Evolutionary conservation across 495 filamentous ascomycete genomes (phyloP), one percentile per base, ranked within the genome.

Genomic region (Cercophora sp.): DNA sequence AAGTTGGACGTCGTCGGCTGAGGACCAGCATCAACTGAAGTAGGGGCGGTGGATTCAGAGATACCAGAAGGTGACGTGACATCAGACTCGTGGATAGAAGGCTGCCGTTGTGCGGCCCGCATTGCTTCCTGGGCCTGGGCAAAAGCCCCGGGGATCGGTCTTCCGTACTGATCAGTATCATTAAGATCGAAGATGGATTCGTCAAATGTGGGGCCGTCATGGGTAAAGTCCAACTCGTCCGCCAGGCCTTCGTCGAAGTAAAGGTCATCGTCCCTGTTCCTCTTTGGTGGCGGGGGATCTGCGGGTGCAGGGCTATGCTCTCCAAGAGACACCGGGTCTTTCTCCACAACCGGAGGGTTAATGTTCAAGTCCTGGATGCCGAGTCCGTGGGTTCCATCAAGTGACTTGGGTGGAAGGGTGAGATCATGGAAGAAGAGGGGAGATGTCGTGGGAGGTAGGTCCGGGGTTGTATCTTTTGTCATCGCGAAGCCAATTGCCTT

Each of bases 241-340:
- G 69, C 69, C 37, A 89, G 72, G 2, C 88, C 89, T 57, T 90
- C 86, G 50, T 91, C 85, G 54, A 87, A 93, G 60, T 93, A 93
- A 35, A 93, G 66, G 51, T 92, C 88, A 57, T 92, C 88, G 25
- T 84, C 80, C 24, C 81, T 20, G 4, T 22, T 8, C 19, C 8
- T 50, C 32, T 9, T 11, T 13, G 25, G 32, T 9, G 26, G 23
- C 15, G 50, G 46, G n/a, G n/a, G n/a, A 10, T 29, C 73, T 15
- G 69, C 55, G 27, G 70, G 50, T 23, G 51, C 46, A 20, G 53
- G 50, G 31, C 36, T 29, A 46, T 26, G 41, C 54, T 41, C 52
- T n/a, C n/a, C n/a, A n/a, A n/a, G n/a, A n/a, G n/a, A n/a, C n/a
- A n/a, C n/a, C n/a, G n/a, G n/a, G n/a, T n/a, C n/a, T 42, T 34